Evolutionary conservation across 768 basidiomycete genomes (phyloP).

Genomic region (Tulasnella sp.): DNA sequence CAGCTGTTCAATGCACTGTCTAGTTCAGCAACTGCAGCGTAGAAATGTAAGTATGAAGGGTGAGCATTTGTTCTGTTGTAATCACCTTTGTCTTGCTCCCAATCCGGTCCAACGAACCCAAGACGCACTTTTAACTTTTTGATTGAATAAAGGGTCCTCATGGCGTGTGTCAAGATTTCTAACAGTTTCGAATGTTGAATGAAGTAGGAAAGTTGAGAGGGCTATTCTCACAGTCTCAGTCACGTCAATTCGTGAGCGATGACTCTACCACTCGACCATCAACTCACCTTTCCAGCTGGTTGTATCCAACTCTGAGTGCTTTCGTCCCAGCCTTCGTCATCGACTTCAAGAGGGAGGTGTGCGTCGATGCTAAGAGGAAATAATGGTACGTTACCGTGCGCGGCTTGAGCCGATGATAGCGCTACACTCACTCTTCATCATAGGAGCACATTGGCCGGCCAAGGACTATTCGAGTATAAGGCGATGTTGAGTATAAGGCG

Average conservation of each 20-base stretch:
- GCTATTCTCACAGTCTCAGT: slow-evolving; percentile 18
- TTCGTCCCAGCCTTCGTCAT: slow-evolving; percentile 69
- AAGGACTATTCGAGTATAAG: slow-evolving; percentile 20
- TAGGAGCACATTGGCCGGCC: slow-evolving; percentile 62
- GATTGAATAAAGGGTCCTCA: slow-evolving; percentile 63
- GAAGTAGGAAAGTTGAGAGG: slow-evolving; percentile 46
- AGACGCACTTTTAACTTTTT: slow-evolving; percentile 48
- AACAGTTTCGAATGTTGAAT: slow-evolving; percentile 44
- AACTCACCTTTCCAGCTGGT: slow-evolving; percentile 35
- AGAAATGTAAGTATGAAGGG: neutral
- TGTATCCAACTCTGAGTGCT: slow-evolving; percentile 50
- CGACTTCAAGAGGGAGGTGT: slow-evolving; percentile 61
- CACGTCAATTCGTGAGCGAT: too few relatives aligned
- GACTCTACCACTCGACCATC: too few relatives aligned
- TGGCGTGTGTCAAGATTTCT: slow-evolving; percentile 48
- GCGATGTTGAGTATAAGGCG: neutral
- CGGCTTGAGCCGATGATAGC: neutral
- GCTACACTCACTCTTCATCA: slow-evolving; percentile 55
- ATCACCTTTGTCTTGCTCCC: slow-evolving; percentile 29
- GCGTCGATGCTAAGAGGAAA: slow-evolving; percentile 47
- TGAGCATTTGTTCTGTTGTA: neutral
- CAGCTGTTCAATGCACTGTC: slow-evolving; percentile 62
- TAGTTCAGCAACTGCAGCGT: neutral
- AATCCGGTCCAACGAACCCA: slow-evolving; percentile 41
- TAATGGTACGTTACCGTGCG: neutral